Evolutionary conservation across 805 yeast species (phyloP).

Genomic region (Saturnispora serradocipensis): DNA sequence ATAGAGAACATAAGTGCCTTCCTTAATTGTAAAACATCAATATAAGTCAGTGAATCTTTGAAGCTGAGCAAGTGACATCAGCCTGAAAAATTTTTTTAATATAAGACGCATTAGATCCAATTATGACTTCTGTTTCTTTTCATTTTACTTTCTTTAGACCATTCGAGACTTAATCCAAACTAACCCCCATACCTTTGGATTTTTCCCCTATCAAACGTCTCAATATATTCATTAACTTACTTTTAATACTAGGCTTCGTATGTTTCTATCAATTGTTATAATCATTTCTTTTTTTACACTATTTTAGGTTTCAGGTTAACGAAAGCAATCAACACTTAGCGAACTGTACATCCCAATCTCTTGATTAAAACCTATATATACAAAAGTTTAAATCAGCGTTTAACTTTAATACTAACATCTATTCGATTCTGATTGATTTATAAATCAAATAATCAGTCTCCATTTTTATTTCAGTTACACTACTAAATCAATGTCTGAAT

Average conservation of each 20-base stretch:
- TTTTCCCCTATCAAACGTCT: slow-evolving; percentile 4
- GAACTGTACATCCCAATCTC: background rate
- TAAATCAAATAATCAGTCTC: background rate
- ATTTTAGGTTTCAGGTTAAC: background rate
- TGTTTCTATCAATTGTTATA: background rate
- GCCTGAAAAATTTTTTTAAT: background rate
- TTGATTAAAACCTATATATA: too few species aligned
- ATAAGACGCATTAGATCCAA: slow-evolving; percentile 1
- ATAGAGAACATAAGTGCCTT: too few species aligned
- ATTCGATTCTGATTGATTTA: background rate
- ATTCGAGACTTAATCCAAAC: slow-evolving; percentile 7
- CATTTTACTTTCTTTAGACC: slow-evolving; percentile 7
- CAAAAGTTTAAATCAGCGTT: background rate
- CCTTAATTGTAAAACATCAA: background rate
- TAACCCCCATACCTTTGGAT: slow-evolving; percentile 9
- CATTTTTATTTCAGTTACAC: background rate
- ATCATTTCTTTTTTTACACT: background rate
- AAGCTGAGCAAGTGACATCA: slow-evolving; percentile 9
- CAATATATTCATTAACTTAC: background rate
- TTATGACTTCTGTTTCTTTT: slow-evolving; percentile 1
- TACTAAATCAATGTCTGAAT: slow-evolving; percentile 18
- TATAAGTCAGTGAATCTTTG: too few species aligned
- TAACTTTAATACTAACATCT: background rate
- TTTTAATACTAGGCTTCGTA: background rate
- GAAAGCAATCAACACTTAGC: background rate